These are phyloP conservation scores for Zoysia matrella DNA, from an alignment of 202 grass and related monocot genomes.

Conservation along the genomic window DNA sequence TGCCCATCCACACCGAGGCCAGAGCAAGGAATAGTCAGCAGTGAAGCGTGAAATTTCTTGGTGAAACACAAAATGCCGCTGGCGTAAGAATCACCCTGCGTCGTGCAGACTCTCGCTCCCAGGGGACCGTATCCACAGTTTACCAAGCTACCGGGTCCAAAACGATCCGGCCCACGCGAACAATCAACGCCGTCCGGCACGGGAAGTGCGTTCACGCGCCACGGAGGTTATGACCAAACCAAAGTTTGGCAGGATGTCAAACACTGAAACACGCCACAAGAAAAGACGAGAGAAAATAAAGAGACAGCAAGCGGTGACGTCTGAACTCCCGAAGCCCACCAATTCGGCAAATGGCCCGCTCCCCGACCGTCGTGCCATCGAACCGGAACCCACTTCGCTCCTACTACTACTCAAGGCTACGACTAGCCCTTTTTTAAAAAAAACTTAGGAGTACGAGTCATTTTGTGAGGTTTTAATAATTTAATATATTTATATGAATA, in stretches of 20 bases:
- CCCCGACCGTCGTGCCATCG: not conserved
- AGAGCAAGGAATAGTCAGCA: not conserved
- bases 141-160: not conserved
- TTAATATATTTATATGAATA: too few species aligned
- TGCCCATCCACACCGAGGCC: too few species aligned
- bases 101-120: not conserved
- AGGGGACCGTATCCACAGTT: not conserved
- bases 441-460: too few species aligned
- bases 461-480: too few species aligned
- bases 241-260: slow-evolving; percentile 1
- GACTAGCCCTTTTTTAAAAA: too few species aligned
- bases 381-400: slow-evolving; percentile 21
- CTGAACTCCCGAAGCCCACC: not conserved
- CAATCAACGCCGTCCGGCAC: not conserved
- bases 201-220: not conserved
- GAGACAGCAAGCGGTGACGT: not conserved
- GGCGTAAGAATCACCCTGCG: not conserved
- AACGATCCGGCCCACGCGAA: not conserved
- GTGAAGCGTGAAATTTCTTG: not conserved
- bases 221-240: not conserved
- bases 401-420: too few species aligned
- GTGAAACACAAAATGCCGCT: not conserved
- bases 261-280: not conserved
- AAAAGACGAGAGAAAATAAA: not conserved
- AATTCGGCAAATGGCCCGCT: slow-evolving; percentile 31